Base-by-base conservation (phyloP, 2,329 filamentous ascomycete species). In the Colletotrichum gigasporum region DNA sequence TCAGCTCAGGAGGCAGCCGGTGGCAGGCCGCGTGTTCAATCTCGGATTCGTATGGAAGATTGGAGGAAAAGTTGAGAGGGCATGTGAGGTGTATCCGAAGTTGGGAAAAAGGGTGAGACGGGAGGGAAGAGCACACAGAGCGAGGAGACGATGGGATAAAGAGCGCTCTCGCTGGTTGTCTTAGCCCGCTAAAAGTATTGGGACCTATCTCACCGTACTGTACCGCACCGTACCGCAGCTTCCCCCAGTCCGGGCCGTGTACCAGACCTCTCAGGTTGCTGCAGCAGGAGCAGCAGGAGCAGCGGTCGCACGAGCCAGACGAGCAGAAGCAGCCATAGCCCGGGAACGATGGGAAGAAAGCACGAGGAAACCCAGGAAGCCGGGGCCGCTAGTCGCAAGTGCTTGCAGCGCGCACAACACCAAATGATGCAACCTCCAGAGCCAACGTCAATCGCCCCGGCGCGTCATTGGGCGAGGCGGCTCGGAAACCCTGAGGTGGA, bases 351-450 rank as follows among this genome's bases (percentile, higher is more conserved):
- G 45, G 45, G 50, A n/a, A 30, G 18, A 62, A 22, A 58, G 45
- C 54, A 63, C 60, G 44, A 63, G 54, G 54, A 42, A 39, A 51
- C 39, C 60, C 60, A 57, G 45, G 54, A 59, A 26, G 20, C 60
- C 45, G 39, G 54, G 60, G 30, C 45, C 37, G 54, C 60, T 59
- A 28, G 37, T 34, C 50, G 41, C 35, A 32, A 28, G 35, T 53
- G 50, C 50, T 53, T 53, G 50, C 50, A 60, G 45, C 44, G 37
- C 54, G 26, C 55, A 63, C 60, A 63, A 39, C 10, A 47, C 37
- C n/a, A n/a, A 53, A 53, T 53, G 50, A 53, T 53, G 50, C 50
- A 53, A 53, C 34, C 34, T 53, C 41, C 22, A 10, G 11, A 53
- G 35, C n/a, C 34, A 28, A 53, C 22, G 50, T 42, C 50, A 53